A percentile compares a stretch with the other conserved stretches of the same genome.
Conservation (phyloP, 495 filamentous ascomycete genomes). For the Hypoxylon fuscum region DNA sequence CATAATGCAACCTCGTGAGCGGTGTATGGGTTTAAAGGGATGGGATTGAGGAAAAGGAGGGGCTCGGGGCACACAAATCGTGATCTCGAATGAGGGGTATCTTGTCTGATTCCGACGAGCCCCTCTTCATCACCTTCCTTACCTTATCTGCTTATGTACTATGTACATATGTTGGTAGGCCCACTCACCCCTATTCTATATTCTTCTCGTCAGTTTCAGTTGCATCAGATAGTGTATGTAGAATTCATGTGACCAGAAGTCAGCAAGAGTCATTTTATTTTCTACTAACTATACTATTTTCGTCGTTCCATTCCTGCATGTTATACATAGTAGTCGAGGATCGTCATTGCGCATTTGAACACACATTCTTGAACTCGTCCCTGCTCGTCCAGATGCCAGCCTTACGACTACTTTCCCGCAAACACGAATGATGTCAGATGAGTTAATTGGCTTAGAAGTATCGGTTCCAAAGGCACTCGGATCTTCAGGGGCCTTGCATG, state of each 20-base stretch:
- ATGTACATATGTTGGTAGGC: background rate
- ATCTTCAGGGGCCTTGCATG: slow-evolving; percentile 3
- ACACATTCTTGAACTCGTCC: background rate
- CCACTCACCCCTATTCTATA: slow-evolving; percentile 18
- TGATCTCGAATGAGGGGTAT: slow-evolving; percentile 25
- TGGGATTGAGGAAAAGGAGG: background rate
- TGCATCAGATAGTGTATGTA: slow-evolving; percentile 3
- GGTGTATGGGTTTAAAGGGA: slow-evolving; percentile 9
- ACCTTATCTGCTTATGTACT: background rate
- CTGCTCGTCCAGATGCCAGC: background rate
- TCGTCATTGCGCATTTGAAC: slow-evolving; percentile 31
- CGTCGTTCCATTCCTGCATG: slow-evolving; percentile 4
- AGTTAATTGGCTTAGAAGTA: background rate
- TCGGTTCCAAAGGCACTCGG: background rate
- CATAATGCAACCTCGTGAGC: slow-evolving; percentile 17
- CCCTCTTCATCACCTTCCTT: background rate
- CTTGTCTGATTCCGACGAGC: background rate
- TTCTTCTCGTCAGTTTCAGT: slow-evolving; percentile 4
- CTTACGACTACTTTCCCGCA: background rate
- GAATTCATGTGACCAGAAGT: no score
- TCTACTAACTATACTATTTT: no score
- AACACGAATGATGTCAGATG: slow-evolving; percentile 30
- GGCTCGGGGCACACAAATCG: slow-evolving; percentile 5
- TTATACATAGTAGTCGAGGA: background rate
- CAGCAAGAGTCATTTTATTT: no score